A percentile compares a stretch with the other conserved stretches of the same genome.
Conservation (phyloP, 768 basidiomycete genomes). For the Pleurotus djamor region DNA sequence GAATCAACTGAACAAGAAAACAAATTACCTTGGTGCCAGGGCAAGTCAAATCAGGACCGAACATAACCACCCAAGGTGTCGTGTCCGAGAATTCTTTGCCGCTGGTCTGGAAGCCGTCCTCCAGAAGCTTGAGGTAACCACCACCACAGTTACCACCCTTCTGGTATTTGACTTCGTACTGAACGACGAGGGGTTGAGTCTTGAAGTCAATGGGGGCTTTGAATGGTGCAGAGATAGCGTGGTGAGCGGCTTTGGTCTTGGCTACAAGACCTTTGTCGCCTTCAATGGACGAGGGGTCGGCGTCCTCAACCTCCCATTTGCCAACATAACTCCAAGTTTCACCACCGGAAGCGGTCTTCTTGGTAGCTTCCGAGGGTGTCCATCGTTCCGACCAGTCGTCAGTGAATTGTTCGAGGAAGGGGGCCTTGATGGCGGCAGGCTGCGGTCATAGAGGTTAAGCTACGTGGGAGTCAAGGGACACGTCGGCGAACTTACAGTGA, state of each 20-base stretch:
- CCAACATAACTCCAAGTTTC: conserved; percentile 99
- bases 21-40: conserved; percentile 79
- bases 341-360: conserved; percentile 93
- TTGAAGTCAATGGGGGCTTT: conserved; percentile 73
- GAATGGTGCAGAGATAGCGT: conserved; percentile 97
- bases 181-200: conserved; percentile 86
- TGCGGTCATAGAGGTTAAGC: conserved; percentile 25
- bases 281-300: conserved; percentile 68
- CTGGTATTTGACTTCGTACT: conserved; percentile 99
- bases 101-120: conserved; percentile 90
- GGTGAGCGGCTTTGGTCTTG: conserved; percentile 96
- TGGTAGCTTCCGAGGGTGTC: conserved; percentile 96
- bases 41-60: conserved; percentile 94
- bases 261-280: conserved; percentile 94
- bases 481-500: conserved; percentile 52
- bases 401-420: conserved; percentile 97
- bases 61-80: conserved; percentile 96
- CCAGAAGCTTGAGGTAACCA: conserved; percentile 96
- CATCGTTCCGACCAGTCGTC: conserved; percentile 89
- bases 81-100: conserved; percentile 93
- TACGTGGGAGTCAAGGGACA: not conserved
- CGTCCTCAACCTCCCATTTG: conserved; percentile 94
- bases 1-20: not conserved
- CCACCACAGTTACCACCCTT: conserved; percentile 99
- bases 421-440: conserved; percentile 78